These are phyloP conservation scores for Verticillium klebahnii DNA, from an alignment of 2,329 filamentous ascomycete genomes.

Conservation along the genomic window DNA sequence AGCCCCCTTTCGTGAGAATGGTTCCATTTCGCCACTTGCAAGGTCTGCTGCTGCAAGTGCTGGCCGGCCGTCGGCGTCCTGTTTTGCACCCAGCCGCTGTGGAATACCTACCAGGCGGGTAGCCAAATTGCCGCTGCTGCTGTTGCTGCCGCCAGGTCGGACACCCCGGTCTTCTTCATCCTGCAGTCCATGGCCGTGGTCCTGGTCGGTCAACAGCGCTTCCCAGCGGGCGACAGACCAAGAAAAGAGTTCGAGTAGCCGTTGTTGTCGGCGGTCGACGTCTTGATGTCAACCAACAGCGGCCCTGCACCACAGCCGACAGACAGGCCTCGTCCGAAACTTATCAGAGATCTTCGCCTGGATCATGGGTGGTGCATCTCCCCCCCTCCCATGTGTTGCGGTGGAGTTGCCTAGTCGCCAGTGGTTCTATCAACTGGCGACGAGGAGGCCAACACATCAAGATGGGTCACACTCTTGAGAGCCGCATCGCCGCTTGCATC, in stretches of 20 bases:
- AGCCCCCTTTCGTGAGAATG: conserved; percentile 24
- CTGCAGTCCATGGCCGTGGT: not conserved
- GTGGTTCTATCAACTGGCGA: conserved; percentile 72
- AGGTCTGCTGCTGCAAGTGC: not conserved
- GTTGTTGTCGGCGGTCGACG: not conserved
- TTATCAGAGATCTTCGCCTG: conserved; percentile 45
- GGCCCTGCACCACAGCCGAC: not conserved
- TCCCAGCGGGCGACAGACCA: not conserved
- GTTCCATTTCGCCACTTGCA: conserved; percentile 38
- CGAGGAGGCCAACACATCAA: conserved; percentile 88
- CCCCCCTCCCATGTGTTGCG: conserved; percentile 40
- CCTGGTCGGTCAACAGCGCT: not conserved
- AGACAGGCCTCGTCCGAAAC: conserved; percentile 23
- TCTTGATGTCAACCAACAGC: not conserved
- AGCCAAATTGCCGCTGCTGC: not conserved
- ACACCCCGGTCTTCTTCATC: not conserved
- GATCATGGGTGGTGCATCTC: conserved; percentile 37
- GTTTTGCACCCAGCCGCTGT: not conserved
- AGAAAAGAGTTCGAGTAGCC: not conserved
- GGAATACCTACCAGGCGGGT: not conserved
- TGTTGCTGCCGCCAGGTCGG: not conserved
- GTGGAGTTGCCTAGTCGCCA: conserved; percentile 61
- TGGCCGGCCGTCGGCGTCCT: not conserved
- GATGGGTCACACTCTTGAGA: conserved; percentile 65
- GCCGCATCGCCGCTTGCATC: conserved; percentile 63